Base-by-base conservation (phyloP, 2,329 filamentous ascomycete species). In the Macroventuria anomochaeta region DNA sequence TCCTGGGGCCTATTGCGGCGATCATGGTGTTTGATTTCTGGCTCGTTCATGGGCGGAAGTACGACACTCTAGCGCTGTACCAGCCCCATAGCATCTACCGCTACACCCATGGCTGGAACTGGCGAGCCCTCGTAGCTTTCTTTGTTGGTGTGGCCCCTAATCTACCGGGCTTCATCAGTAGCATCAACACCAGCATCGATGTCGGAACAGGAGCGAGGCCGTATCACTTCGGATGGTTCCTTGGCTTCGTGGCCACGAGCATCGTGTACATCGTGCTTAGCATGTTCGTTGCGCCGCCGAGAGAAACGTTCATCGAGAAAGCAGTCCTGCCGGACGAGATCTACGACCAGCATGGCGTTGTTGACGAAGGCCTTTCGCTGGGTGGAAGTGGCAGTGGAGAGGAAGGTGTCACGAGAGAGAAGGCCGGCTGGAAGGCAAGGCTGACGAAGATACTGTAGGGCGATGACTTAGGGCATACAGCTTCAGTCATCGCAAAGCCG, bases 161-260 rank as follows among this genome's bases (percentile, higher is more conserved):
- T 37, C 62, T 88, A 1, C 85, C 85, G 0, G 85, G 84, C 0
- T 75, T 88, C 53, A 77, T 79, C 13, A 67, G 75, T 26, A 71
- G 68, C 0, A 76, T 80, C 47, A 79, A 79, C 44, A 55, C 71
- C 0, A 65, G 49, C 12, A 73, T 80, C 15, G 59, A 72, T 2
- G 72, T 77, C 0, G 79, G 79, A 0, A 73, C 74, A 0, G 86
- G 86, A 0, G 73, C 78, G 0, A 70, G 75, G 34, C 80, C 87
- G 4, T 89, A 88, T 65, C 79, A 81, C 21, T 86, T 88, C 65
- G 85, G 86, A n/a, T 89, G 86, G 82, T 66, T 88, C 15, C 78
- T 87, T 41, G 86, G 86, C 0, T 88, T 88, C 58, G 74, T 80
- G 8, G 76, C 71, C 0, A 84, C 83, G 7, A 80, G 82, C 17